Evolutionary conservation across 2,329 filamentous ascomycete species (phyloP), one percentile per base, ranked within the genome.

Genomic region (Botryotinia globosa): DNA sequence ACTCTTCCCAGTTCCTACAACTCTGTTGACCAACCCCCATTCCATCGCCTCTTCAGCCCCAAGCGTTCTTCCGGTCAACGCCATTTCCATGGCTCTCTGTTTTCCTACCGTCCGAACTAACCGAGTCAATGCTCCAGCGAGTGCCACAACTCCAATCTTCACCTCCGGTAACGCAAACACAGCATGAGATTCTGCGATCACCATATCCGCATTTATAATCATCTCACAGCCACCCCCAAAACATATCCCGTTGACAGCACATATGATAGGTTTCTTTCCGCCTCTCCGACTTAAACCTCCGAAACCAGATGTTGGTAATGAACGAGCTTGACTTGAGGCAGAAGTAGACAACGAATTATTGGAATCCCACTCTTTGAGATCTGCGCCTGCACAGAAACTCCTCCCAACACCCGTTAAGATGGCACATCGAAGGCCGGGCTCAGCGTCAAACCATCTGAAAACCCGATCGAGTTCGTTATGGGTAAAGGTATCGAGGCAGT

Each of bases 181-280:
- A 0, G 91, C 91, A 20, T 80, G 78, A 4, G 82, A 79, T 3
- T 85, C 83, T 5, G 92, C 91, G 45, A 94, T 81, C 4, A 94
- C 86, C 72, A 95, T 83, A 83, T 96, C 93, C 75, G 87, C 88
- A 81, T 94, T 93, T 66, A 91, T 83, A 20, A 89, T 86, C 83
- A 94, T 93, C 83, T 95, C 92, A 81, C 92, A 90, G 2, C 92
- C 92, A 70, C 92, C 92, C 51, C 92, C 92, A 63, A 92, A 85
- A 73, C 91, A 92, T 29, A 91, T 83, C 10, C 92, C 92, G 78
- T 94, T 93, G 32, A 94, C 90, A 1, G 92, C 92, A 1, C 90
- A 91, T 42, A 95, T 87, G 72, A 95, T 85, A 9, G 92, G 92
- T 79, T 95, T 95, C 81, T 88, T 89, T 65, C 91, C 91, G 8